Base-by-base conservation (phyloP, 768 basidiomycete genomes). In the Dacryopinax spathularia region DNA sequence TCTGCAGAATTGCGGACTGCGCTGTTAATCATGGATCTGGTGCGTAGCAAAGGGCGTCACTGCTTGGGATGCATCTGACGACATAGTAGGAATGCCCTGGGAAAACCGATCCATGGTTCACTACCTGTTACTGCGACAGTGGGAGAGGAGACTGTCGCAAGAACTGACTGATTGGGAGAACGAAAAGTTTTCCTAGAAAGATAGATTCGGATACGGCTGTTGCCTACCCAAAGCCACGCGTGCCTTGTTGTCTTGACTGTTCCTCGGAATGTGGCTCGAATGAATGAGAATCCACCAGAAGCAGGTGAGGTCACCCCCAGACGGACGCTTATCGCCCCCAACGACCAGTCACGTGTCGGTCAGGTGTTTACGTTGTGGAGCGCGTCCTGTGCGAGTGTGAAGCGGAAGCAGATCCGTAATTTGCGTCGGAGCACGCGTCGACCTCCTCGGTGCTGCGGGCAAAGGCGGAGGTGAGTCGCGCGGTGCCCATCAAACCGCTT, bases 341-440 rank as follows among this genome's bases (percentile, higher is more conserved):
- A 41, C n/a, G n/a, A n/a, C 16, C 39, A 41, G 39, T 56, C 48
- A 56, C 48, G 48, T 56, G 48, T 3, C 4, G 29, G 48, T 56
- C 48, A 56, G 48, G 48, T 56, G 48, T 56, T 56, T 56, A 56
- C 48, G 9, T 56, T 56, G 48, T 56, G 48, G 48, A 56, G 48
- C 48, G 48, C 48, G 48, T 56, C 29, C 29, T 25, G 25, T 56
- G 25, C 48, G 31, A 20, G 48, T 22, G 29, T 29, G 31, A 56
- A 56, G 15, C 25, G 48, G 48, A 56, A 29, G 25, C 22, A 56
- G 18, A 56, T 31, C 48, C 48, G 48, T 56, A 56, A 56, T 56
- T 56, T 56, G 48, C 48, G 10, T 56, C 48, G 18, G n/a, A 10
- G 25, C 48, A 56, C 48, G 48, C 48, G 48, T 56, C 29, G 48